phyloP scores from a whole-genome alignment of 495 filamentous ascomycete genomes.

The Viridothelium virens region DNA sequence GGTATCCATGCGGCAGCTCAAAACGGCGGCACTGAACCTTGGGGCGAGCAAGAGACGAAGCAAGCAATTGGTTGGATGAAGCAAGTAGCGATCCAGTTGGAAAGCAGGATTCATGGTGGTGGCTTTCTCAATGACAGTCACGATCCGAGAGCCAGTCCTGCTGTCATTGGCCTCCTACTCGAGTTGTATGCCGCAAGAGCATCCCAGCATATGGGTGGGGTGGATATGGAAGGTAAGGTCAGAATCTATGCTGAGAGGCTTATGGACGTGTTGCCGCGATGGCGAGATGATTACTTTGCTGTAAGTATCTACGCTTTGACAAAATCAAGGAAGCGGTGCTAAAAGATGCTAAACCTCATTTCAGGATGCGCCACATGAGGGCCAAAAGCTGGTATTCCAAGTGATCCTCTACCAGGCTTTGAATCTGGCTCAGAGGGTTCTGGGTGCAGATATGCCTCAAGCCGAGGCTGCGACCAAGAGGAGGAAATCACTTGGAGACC shows the following conservation, averaged over 20 bases:
- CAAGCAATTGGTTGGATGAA: slow-evolving; percentile 31
- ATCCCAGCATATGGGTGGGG: slow-evolving; percentile 24
- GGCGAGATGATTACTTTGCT: neutral
- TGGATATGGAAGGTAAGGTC: slow-evolving; percentile 36
- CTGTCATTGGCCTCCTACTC: slow-evolving; percentile 32
- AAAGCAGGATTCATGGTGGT: slow-evolving; percentile 29
- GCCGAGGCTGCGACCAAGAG: neutral
- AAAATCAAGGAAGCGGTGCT: neutral
- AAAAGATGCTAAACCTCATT: neutral
- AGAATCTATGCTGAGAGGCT: slow-evolving; percentile 32
- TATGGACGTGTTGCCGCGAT: slow-evolving; percentile 14
- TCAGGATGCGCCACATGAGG: neutral
- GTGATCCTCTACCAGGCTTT: slow-evolving; percentile 8
- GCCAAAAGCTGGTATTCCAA: neutral
- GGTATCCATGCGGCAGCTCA: slow-evolving; percentile 25
- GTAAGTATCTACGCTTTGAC: neutral
- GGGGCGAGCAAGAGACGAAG: slow-evolving; percentile 23
- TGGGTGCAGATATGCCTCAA: slow-evolving; percentile 14
- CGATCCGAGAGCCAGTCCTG: slow-evolving; percentile 30
- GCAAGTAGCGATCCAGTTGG: slow-evolving; percentile 31
- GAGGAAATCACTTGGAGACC: neutral
- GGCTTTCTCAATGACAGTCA: slow-evolving; percentile 6
- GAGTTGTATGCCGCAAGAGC: slow-evolving; percentile 33
- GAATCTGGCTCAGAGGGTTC: slow-evolving; percentile 6
- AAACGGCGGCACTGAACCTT: slow-evolving; percentile 14